These are phyloP conservation scores for Gnetum montanum DNA, from an alignment of 75 land plant species.

Conservation along the genomic window DNA sequence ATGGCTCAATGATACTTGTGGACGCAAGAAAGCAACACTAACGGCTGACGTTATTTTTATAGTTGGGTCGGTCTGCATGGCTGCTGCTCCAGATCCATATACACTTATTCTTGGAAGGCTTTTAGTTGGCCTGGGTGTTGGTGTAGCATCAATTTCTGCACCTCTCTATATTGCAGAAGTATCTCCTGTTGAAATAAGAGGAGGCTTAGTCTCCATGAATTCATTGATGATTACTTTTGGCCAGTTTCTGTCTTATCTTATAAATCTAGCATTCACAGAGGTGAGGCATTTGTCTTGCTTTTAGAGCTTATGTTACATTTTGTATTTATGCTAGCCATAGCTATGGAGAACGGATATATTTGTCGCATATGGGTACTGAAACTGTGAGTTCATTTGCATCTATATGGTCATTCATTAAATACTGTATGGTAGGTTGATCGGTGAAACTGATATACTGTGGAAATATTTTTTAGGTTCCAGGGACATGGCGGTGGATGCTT, in stretches of 20 bases:
- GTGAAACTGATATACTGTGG: too few species aligned
- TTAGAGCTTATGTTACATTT: background rate
- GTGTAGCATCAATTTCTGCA: conserved; percentile 83
- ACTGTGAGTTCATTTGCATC: too few species aligned
- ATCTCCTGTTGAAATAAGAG: conserved; percentile 75
- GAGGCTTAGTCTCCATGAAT: conserved; percentile 68
- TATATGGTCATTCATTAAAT: too few species aligned
- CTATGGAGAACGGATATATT: too few species aligned
- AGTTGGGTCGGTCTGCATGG: conserved; percentile 64
- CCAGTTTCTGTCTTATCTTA: conserved; percentile 80
- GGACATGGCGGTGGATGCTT: conserved; percentile 94
- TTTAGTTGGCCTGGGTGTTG: conserved; percentile 73
- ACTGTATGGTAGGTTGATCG: too few species aligned
- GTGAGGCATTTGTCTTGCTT: conserved; percentile 26
- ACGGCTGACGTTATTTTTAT: conserved; percentile 64
- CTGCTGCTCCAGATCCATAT: conserved; percentile 70
- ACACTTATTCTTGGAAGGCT: conserved; percentile 66
- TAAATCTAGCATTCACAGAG: conserved; percentile 85
- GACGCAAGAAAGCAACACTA: conserved; percentile 68
- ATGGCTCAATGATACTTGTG: conserved; percentile 70
- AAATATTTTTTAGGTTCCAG: conserved; percentile 57
- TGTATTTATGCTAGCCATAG: background rate
- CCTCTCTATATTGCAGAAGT: conserved; percentile 86
- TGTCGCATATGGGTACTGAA: too few species aligned
- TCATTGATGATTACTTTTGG: conserved; percentile 88